Evolutionary conservation across 2,329 filamentous ascomycete genomes (phyloP).

Genomic region (Thyridium curvatum): DNA sequence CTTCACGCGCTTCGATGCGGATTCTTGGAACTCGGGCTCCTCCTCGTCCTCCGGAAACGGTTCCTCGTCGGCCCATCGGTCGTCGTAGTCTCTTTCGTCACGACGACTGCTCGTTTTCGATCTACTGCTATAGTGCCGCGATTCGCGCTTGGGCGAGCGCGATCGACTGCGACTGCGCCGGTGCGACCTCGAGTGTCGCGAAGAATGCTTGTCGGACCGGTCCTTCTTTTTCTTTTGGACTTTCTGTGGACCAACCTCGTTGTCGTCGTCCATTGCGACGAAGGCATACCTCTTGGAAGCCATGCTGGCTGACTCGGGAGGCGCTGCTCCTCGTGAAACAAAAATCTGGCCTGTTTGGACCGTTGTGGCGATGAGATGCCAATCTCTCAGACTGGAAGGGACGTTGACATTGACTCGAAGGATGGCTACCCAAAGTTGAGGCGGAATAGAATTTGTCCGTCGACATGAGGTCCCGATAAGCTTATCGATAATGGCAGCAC

Average conservation of each 20-base stretch:
- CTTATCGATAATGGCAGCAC: too few species aligned
- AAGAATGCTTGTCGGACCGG: slow-evolving; percentile 39
- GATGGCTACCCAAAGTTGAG: too few species aligned
- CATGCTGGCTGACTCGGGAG: slow-evolving; percentile 10
- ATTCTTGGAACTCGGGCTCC: slow-evolving; percentile 58
- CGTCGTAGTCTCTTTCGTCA: slow-evolving; percentile 54
- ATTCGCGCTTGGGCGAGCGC: slow-evolving; percentile 16
- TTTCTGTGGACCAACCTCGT: slow-evolving; percentile 36
- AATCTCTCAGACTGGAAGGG: too few species aligned
- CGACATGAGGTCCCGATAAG: too few species aligned
- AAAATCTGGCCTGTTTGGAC: too few species aligned
- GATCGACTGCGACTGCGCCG: slow-evolving; percentile 21
- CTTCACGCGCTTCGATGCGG: slow-evolving; percentile 65
- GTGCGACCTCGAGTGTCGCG: slow-evolving; percentile 13
- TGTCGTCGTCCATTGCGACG: slow-evolving; percentile 58
- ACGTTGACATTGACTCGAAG: too few species aligned
- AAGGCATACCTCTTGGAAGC: slow-evolving; percentile 58
- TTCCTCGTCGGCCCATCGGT: slow-evolving; percentile 79
- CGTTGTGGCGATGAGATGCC: too few species aligned
- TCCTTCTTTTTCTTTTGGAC: slow-evolving; percentile 39
- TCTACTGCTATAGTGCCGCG: slow-evolving; percentile 29
- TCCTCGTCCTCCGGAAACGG: slow-evolving; percentile 36
- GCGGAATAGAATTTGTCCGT: neutral
- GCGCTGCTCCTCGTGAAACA: neutral
- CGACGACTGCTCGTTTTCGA: slow-evolving; percentile 29